Percentiles rank a stretch among this genome's conserved stretches.
phyloP scores from a whole-genome alignment of 1,139 yeast species.

The Diutina ranongensis region DNA sequence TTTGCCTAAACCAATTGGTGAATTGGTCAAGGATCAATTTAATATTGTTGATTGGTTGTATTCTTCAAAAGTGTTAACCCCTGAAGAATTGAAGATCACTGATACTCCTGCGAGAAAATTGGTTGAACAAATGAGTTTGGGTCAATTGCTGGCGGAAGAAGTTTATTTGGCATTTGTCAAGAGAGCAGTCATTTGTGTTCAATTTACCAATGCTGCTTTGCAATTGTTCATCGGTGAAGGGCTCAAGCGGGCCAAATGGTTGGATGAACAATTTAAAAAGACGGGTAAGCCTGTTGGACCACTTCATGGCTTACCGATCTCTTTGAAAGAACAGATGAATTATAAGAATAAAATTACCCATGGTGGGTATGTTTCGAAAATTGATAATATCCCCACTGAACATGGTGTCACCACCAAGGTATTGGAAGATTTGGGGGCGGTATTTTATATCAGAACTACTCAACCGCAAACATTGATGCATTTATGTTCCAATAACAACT shows the following conservation, averaged over 20 bases:
- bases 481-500: slow-evolving; percentile 31
- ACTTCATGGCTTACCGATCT: slow-evolving; percentile 69
- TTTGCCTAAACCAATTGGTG: slow-evolving; percentile 28
- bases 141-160: slow-evolving; percentile 30
- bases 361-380: slow-evolving; percentile 48
- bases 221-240: slow-evolving; percentile 11
- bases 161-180: slow-evolving; percentile 21
- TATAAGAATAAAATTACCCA: slow-evolving; percentile 46
- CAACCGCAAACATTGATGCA: slow-evolving; percentile 41
- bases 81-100: slow-evolving; percentile 35
- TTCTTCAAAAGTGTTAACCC: slow-evolving; percentile 30
- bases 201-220: slow-evolving; percentile 12
- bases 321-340: slow-evolving; percentile 63
- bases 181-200: slow-evolving; percentile 11
- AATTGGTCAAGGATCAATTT: slow-evolving; percentile 29
- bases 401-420: slow-evolving; percentile 42
- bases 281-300: slow-evolving; percentile 58
- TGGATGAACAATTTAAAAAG: slow-evolving; percentile 9
- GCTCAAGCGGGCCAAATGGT: slow-evolving; percentile 10
- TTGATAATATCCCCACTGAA: slow-evolving; percentile 36
- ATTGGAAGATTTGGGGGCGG: slow-evolving; percentile 54
- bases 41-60: slow-evolving; percentile 34
- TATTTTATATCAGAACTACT: slow-evolving; percentile 38
- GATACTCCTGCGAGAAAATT: slow-evolving; percentile 28
- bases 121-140: slow-evolving; percentile 24